These are phyloP conservation scores for Penicillium simplicissimum DNA, from an alignment of 495 filamentous ascomycete genomes.

Conservation along the genomic window DNA sequence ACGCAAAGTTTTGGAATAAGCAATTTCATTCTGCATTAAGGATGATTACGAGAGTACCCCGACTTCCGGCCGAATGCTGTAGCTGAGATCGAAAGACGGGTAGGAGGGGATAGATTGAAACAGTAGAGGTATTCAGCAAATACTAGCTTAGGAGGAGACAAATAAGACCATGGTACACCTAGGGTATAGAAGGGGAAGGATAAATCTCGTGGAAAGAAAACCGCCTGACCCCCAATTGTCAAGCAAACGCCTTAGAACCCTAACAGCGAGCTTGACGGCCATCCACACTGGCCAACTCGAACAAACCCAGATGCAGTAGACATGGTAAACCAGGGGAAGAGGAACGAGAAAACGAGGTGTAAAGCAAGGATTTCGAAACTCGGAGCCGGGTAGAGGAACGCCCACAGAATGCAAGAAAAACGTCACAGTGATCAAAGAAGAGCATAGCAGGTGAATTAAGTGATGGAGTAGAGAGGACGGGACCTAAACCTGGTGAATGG, in stretches of 20 bases:
- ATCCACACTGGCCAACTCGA: background rate
- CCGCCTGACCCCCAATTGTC: slow-evolving; percentile 24
- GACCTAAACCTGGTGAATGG: slow-evolving; percentile 20
- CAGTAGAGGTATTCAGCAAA: slow-evolving; percentile 6
- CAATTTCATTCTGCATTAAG: background rate
- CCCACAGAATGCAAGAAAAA: slow-evolving; percentile 22
- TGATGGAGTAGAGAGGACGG: background rate
- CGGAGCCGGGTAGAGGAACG: slow-evolving; percentile 11
- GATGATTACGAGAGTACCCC: background rate
- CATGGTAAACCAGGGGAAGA: slow-evolving; percentile 1
- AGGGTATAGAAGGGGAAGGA: slow-evolving; percentile 29
- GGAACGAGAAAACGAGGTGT: background rate
- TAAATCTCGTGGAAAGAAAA: slow-evolving; percentile 26
- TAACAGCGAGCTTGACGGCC: background rate
- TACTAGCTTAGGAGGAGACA: slow-evolving; percentile 3
- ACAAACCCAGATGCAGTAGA: slow-evolving; percentile 22
- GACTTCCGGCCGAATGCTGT: background rate
- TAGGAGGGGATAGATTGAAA: background rate
- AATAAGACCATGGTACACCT: slow-evolving; percentile 20
- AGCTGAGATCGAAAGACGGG: background rate
- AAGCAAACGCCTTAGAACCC: slow-evolving; percentile 27
- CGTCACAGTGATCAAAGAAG: slow-evolving; percentile 1
- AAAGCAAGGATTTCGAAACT: slow-evolving; percentile 9
- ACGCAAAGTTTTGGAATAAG: background rate
- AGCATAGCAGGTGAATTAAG: background rate